These are phyloP conservation scores for Tylopilus subfusipes DNA, from an alignment of 768 basidiomycete genomes.

Conservation along the genomic window DNA sequence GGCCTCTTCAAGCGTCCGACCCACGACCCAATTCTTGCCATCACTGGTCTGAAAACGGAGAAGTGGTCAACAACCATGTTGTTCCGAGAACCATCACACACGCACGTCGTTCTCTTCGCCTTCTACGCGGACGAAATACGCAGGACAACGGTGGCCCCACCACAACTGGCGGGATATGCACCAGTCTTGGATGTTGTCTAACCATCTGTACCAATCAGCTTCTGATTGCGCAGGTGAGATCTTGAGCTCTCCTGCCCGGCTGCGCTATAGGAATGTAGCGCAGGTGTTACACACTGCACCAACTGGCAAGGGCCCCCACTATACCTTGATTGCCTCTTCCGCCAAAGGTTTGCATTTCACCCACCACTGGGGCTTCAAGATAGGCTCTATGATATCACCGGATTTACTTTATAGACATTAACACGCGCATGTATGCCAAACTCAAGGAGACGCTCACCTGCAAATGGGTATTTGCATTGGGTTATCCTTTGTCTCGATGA, in stretches of 20 bases:
- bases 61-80: background rate
- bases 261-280: slow-evolving; percentile 53
- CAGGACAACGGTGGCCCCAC: slow-evolving; percentile 98
- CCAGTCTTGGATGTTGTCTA: slow-evolving; percentile 96
- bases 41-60: slow-evolving; percentile 48
- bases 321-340: slow-evolving; percentile 81
- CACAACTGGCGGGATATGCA: slow-evolving; percentile 98
- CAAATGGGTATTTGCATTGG: slow-evolving; percentile 97
- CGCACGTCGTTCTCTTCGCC: slow-evolving; percentile 67
- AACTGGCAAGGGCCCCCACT: background rate
- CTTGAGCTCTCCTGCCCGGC: slow-evolving; percentile 77
- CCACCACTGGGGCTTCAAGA: slow-evolving; percentile 99
- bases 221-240: slow-evolving; percentile 86
- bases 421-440: background rate
- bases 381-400: slow-evolving; percentile 91
- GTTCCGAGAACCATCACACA: background rate
- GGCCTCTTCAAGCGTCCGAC: slow-evolving; percentile 73
- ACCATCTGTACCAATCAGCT: slow-evolving; percentile 94
- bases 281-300: background rate
- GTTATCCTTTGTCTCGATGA: slow-evolving; percentile 90
- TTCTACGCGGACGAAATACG: slow-evolving; percentile 86
- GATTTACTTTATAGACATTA: slow-evolving; percentile 63
- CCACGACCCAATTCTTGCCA: slow-evolving; percentile 88
- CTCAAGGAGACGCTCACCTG: slow-evolving; percentile 42
- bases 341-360: slow-evolving; percentile 89